Evolutionary conservation across 129 eudicot species (phyloP).

Genomic region (Heracleum sosnowskyi): DNA sequence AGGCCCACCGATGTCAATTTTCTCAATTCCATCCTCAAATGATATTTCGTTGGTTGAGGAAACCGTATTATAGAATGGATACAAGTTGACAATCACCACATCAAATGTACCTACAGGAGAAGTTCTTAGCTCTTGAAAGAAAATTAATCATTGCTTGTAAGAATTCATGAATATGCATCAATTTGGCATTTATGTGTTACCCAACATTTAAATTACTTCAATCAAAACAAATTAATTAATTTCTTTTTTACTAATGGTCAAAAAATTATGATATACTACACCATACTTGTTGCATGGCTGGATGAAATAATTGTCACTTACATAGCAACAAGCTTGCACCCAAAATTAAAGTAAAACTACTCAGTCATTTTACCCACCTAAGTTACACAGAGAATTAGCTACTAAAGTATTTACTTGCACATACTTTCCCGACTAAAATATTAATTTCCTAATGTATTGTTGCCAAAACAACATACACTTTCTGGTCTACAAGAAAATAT

Average conservation of each 20-base stretch:
- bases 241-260: background rate
- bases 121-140: background rate
- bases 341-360: background rate
- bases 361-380: background rate
- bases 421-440: background rate
- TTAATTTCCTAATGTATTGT: background rate
- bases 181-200: background rate
- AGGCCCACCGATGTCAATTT: constrained; percentile 98
- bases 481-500: background rate
- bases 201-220: background rate
- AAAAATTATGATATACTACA: background rate
- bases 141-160: background rate
- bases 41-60: constrained; percentile 48
- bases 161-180: background rate
- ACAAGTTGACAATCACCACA: constrained; percentile 86
- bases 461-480: background rate
- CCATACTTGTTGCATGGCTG: background rate
- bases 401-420: background rate
- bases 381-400: background rate
- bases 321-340: background rate
- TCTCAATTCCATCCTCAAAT: constrained; percentile 93
- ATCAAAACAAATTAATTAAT: too few species aligned
- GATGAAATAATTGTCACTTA: background rate
- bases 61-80: constrained; percentile 86
- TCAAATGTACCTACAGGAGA: constrained; percentile 66